Conservation (phyloP, 805 yeast species). For the fission yeast (Schizosaccharomyces pombe) region ASM294v3 CU329670.1:2638001-2638500, state of each 20-base stretch:
- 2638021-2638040: background rate
- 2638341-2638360: background rate
- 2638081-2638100: background rate
- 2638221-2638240: too few species aligned
- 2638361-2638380: too few species aligned
- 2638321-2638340: background rate
- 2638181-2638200: background rate
- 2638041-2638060: background rate
- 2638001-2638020: background rate
- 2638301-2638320: background rate
- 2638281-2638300: too few species aligned
- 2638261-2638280: background rate
- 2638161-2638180: background rate
- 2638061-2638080: background rate
- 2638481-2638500: background rate
- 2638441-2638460: background rate
- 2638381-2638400: too few species aligned
- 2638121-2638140: background rate
- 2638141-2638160: background rate
- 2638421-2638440: background rate
- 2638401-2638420: too few species aligned
- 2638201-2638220: too few species aligned
- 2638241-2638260: too few species aligned
- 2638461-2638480: background rate
- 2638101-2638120: background rate